Evolutionary conservation across 441 rosid genomes (phyloP).

Genomic region (Adansonia rubrostipa): DNA sequence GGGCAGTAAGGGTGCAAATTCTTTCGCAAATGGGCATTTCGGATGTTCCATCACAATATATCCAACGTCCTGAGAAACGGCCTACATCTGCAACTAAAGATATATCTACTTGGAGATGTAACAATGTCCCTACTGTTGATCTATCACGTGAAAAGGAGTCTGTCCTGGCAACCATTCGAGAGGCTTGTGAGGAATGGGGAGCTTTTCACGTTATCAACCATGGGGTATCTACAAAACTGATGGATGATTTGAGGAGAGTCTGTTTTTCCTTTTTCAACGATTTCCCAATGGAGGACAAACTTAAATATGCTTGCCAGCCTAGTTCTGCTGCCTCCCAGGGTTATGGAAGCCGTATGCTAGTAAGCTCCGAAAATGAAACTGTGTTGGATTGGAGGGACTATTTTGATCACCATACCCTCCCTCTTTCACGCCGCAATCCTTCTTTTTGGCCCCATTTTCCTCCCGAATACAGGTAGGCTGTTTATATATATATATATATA

Average conservation of each 20-base stretch:
- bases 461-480: conserved; percentile 61
- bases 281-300: conserved; percentile 61
- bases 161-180: conserved; percentile 44
- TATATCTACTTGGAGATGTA: neutral
- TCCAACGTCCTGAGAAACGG: conserved; percentile 67
- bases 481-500: neutral
- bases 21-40: conserved; percentile 46
- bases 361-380: conserved; percentile 36
- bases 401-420: conserved; percentile 89
- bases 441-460: conserved; percentile 75
- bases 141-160: conserved; percentile 37
- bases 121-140: conserved; percentile 55
- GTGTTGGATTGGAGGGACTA: conserved; percentile 94
- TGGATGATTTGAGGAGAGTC: conserved; percentile 48
- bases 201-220: conserved; percentile 85
- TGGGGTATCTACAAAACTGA: conserved; percentile 58
- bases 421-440: conserved; percentile 74
- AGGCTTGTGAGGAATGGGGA: conserved; percentile 81
- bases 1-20: conserved; percentile 55
- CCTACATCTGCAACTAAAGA: conserved; percentile 31
- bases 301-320: conserved; percentile 69
- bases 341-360: conserved; percentile 81
- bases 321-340: conserved; percentile 78
- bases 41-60: conserved; percentile 71
- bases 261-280: conserved; percentile 67